Conservation (phyloP, 805 yeast genomes). For the Saturnispora ahearnii region DNA sequence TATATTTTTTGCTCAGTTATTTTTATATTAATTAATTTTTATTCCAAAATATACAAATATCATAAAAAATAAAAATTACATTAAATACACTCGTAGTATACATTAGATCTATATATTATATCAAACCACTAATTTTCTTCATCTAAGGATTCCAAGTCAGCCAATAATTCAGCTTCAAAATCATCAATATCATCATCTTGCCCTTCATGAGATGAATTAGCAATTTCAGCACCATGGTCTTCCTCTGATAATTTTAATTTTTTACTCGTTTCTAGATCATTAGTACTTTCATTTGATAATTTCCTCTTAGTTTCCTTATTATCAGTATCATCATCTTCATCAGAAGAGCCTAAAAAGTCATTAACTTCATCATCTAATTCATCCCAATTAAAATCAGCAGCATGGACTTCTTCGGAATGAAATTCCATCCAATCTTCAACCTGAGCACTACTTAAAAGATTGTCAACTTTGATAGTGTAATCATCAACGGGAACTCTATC, state of each 20-base stretch:
- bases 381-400: slow-evolving; percentile 39
- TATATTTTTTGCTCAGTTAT: background rate
- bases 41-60: background rate
- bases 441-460: slow-evolving; percentile 35
- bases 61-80: background rate
- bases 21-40: background rate
- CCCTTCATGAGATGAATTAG: background rate
- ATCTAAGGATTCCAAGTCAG: slow-evolving; percentile 18
- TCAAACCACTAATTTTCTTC: slow-evolving; percentile 14
- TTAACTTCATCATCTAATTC: slow-evolving; percentile 51
- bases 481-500: slow-evolving; percentile 51
- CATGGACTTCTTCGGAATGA: slow-evolving; percentile 31
- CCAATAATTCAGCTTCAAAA: slow-evolving; percentile 11
- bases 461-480: slow-evolving; percentile 45
- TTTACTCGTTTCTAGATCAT: background rate
- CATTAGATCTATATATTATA: background rate
- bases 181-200: slow-evolving; percentile 29
- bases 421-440: slow-evolving; percentile 36
- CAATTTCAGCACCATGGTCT: background rate
- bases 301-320: slow-evolving; percentile 15
- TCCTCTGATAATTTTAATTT: slow-evolving; percentile 3
- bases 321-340: slow-evolving; percentile 26
- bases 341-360: slow-evolving; percentile 40
- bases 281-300: background rate
- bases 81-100: background rate